Percentiles rank a stretch among this genome's conserved stretches.
Evolutionary conservation across 352 stramenopile genomes (phyloP).

Genomic region (Pythium utonaiense): DNA sequence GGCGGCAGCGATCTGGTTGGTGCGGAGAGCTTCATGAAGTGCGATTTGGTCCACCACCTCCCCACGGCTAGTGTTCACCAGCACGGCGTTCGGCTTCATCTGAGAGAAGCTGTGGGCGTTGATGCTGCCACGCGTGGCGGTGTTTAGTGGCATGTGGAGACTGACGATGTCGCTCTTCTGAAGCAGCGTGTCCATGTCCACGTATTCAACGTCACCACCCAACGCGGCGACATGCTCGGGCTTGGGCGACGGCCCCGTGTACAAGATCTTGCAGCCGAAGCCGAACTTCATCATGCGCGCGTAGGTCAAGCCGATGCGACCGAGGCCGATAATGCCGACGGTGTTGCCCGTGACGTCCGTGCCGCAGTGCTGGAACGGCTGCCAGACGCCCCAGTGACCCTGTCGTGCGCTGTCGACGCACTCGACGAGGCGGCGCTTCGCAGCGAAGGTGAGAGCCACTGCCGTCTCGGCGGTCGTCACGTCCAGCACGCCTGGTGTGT

Average conservation of each 20-base stretch:
- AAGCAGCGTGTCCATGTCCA: slow-evolving; percentile 73
- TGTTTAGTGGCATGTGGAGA: slow-evolving; percentile 79
- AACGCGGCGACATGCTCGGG: slow-evolving; percentile 32
- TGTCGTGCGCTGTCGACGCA: slow-evolving; percentile 59
- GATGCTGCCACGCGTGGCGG: slow-evolving; percentile 69
- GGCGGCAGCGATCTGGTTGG: slow-evolving; percentile 45
- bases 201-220: slow-evolving; percentile 56
- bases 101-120: slow-evolving; percentile 59
- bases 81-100: slow-evolving; percentile 85
- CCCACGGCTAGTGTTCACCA: slow-evolving; percentile 91
- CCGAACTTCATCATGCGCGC: slow-evolving; percentile 77
- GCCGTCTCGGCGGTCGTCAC: slow-evolving; percentile 55
- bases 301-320: slow-evolving; percentile 83
- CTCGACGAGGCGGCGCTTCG: slow-evolving; percentile 41
- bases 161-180: slow-evolving; percentile 84
- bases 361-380: slow-evolving; percentile 56
- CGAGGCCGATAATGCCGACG: slow-evolving; percentile 73
- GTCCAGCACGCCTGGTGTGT: slow-evolving; percentile 70
- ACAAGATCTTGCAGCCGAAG: slow-evolving; percentile 83
- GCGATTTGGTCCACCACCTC: slow-evolving; percentile 89
- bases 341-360: slow-evolving; percentile 46
- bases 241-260: slow-evolving; percentile 70
- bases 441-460: slow-evolving; percentile 44
- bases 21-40: slow-evolving; percentile 40
- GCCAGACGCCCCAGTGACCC: slow-evolving; percentile 52